Evolutionary conservation across 257 asterid genomes (phyloP).

Genomic region (Perilla frutescens): DNA sequence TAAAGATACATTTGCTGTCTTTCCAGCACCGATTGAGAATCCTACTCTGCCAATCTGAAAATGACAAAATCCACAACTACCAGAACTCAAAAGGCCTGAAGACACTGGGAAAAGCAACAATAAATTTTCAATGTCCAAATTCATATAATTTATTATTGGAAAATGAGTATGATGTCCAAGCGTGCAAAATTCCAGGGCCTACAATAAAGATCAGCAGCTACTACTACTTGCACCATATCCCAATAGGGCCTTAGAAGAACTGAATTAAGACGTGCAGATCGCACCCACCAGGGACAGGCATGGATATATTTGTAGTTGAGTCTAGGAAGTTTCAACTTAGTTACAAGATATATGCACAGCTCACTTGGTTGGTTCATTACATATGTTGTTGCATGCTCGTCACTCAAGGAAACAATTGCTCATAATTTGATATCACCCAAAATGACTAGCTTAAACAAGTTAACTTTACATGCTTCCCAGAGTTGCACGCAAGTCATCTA

Average conservation of each 20-base stretch:
- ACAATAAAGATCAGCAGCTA: not conserved
- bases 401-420: not conserved
- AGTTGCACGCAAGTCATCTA: not conserved
- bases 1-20: conserved; percentile 57
- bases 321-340: not conserved
- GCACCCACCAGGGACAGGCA: not conserved
- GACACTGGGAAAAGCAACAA: not conserved
- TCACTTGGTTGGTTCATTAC: not conserved
- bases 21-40: conserved; percentile 78
- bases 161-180: not conserved
- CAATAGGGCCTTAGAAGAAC: not conserved
- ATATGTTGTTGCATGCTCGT: not conserved
- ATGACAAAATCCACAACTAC: conserved; percentile 28
- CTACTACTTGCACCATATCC: conserved; percentile 1
- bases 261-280: not conserved
- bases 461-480: not conserved
- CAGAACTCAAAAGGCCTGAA: conserved; percentile 5
- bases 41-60: conserved; percentile 75
- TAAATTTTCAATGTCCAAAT: not conserved
- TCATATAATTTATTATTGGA: not conserved
- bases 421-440: not conserved
- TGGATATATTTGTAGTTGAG: not conserved
- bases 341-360: not conserved
- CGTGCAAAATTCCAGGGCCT: not conserved
- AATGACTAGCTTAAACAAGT: not conserved